Evolutionary conservation across 768 basidiomycete species (phyloP), one percentile per base, ranked within the genome.

Genomic region (Mycena maculata): DNA sequence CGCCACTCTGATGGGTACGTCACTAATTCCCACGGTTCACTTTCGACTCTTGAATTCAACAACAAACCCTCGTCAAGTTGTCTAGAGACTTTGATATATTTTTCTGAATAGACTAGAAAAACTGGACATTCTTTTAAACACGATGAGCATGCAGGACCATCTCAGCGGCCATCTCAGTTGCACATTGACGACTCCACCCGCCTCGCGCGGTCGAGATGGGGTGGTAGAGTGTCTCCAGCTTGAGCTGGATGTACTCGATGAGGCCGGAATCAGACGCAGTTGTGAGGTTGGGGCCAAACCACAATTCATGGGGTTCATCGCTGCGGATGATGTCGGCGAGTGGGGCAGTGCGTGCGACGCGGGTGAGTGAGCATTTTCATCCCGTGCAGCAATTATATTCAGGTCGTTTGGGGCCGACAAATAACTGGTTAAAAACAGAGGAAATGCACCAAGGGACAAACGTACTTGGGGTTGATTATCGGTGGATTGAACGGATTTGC

Each of bases 171-270:
- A n/a, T n/a, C n/a, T n/a, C n/a, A n/a, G n/a, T n/a, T 48, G 11
- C 6, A 53, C 15, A 16, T 63, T 53, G 4, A 63, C 62, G 4
- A 63, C 61, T 3, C 61, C 61, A 8, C 53, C 61, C 0, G 3
- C 33, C 22, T 1, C 61, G 61, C 13, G 52, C 52, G 13, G 61
- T 63, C 3, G 52, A 55, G 1, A 53, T 63, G 3, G 53, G 61
- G 36, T 63, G 61, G 20, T 63, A 63, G 12, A 63, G 23, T 6
- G 61, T 36, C 18, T 63, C 42, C 7, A 61, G 38, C 12, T 28
- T 61, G 25, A 31, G 20, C 2, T 31, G 57, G 18, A 59, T 59
- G 44, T 59, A 56, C 55, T 56, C 55, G 27, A 18, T 44, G 23
- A 56, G 44, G 3, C 33, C 45, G 0, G 30, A n/a, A 23, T 59